Percentiles rank a stretch among this genome's conserved stretches.
Conservation (phyloP, 2,329 filamentous ascomycete species). For the Magnaporthiopsis rhizophila region DNA sequence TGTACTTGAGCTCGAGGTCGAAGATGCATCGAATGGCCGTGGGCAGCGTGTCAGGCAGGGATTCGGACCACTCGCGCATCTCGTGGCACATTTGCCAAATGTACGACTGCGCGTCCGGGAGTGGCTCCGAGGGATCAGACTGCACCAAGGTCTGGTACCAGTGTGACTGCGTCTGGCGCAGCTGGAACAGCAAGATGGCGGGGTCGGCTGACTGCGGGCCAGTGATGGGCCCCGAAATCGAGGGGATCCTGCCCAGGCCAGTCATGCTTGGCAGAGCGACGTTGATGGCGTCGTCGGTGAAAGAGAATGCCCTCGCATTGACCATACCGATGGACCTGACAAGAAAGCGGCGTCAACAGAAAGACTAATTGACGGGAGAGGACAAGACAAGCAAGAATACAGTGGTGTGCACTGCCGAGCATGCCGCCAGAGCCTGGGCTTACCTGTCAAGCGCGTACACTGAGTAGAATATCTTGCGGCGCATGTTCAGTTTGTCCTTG, state of each 20-base stretch:
- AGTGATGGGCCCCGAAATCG: constrained; percentile 32
- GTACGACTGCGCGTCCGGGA: constrained; percentile 61
- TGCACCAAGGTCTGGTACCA: constrained; percentile 90
- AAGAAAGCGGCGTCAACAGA: constrained; percentile 15
- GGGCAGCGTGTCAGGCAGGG: constrained; percentile 59
- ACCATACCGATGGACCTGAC: constrained; percentile 78
- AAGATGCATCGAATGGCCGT: constrained; percentile 66
- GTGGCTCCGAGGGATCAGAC: constrained; percentile 55
- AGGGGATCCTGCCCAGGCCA: constrained; percentile 32
- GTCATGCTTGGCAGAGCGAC: constrained; percentile 63
- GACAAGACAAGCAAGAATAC: neutral
- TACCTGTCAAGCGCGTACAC: constrained; percentile 85
- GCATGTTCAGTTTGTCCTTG: constrained; percentile 63
- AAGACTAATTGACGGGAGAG: neutral
- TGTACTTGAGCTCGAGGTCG: constrained; percentile 82
- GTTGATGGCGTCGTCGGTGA: constrained; percentile 80
- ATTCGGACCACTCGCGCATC: constrained; percentile 74
- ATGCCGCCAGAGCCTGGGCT: constrained; percentile 17
- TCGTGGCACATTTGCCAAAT: constrained; percentile 69
- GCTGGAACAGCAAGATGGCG: constrained; percentile 69
- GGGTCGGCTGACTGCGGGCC: constrained; percentile 52
- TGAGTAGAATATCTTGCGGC: constrained; percentile 81
- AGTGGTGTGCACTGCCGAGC: neutral
- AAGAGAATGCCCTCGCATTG: constrained; percentile 81
- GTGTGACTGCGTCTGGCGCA: constrained; percentile 76